phyloP scores from a whole-genome alignment of 805 yeast species.

The Naumovozyma castellii region DNA sequence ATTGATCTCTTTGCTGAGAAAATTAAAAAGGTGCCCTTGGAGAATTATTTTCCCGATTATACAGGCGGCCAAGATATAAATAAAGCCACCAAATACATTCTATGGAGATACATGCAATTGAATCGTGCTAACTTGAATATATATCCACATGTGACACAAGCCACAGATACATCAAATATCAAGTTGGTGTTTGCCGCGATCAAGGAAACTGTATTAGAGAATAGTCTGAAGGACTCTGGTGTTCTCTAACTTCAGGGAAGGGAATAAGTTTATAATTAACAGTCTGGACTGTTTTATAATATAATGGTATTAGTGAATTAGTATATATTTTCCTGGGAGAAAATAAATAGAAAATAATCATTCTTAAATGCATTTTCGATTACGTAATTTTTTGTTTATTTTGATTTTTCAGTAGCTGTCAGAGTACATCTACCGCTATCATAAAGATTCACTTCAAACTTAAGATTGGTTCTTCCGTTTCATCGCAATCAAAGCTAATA shows the following conservation, averaged over 20 bases:
- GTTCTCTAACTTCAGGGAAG: slow-evolving; percentile 44
- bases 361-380: slow-evolving; percentile 5
- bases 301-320: not conserved
- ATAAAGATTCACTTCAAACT: not conserved
- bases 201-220: slow-evolving; percentile 69
- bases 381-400: no score
- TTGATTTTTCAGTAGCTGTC: no score
- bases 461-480: no score
- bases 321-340: not conserved
- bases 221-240: slow-evolving; percentile 67
- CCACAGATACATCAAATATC: slow-evolving; percentile 86
- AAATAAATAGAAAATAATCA: not conserved
- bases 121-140: slow-evolving; percentile 74
- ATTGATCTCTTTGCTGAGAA: slow-evolving; percentile 86
- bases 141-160: slow-evolving; percentile 89
- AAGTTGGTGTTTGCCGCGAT: slow-evolving; percentile 79
- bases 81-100: slow-evolving; percentile 83
- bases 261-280: no score
- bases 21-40: slow-evolving; percentile 69
- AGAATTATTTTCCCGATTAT: slow-evolving; percentile 79
- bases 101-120: slow-evolving; percentile 81
- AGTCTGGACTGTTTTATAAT: not conserved
- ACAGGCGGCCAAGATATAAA: slow-evolving; percentile 83
- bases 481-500: no score
- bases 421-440: not conserved